These are phyloP conservation scores for Candida boleticola DNA, from an alignment of 805 yeast species.

Conservation along the genomic window DNA sequence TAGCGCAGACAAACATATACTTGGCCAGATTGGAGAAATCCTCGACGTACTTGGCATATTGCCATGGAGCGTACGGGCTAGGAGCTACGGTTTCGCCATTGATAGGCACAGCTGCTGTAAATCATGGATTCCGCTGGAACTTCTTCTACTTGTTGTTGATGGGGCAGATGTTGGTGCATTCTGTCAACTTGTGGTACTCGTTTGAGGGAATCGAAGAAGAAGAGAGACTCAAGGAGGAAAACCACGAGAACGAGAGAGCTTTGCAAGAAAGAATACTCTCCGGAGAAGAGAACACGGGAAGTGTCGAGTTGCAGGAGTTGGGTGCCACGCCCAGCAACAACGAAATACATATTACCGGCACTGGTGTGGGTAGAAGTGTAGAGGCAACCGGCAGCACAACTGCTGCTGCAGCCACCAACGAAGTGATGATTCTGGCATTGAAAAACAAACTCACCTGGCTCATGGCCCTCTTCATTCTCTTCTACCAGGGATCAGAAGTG, in stretches of 20 bases:
- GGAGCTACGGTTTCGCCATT: constrained; percentile 74
- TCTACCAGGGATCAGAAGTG: constrained; percentile 70
- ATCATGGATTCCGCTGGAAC: constrained; percentile 50
- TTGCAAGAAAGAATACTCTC: not conserved
- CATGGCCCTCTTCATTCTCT: constrained; percentile 52
- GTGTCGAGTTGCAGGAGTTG: constrained; percentile 2
- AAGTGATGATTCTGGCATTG: constrained; percentile 35
- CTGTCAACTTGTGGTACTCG: constrained; percentile 27
- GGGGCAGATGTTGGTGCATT: constrained; percentile 32
- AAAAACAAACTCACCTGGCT: constrained; percentile 43
- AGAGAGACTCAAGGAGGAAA: constrained; percentile 8
- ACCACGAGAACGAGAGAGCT: not conserved
- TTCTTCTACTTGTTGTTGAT: constrained; percentile 47
- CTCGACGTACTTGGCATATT: constrained; percentile 56
- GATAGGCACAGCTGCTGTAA: constrained; percentile 55
- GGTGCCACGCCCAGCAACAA: not conserved
- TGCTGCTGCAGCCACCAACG: not conserved
- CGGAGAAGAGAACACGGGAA: not conserved
- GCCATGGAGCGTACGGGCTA: constrained; percentile 70
- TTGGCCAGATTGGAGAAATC: constrained; percentile 49
- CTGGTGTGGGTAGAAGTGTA: not conserved
- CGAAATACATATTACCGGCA: not conserved
- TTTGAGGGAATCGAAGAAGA: constrained; percentile 37
- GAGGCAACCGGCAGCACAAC: not conserved
- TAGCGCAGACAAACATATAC: constrained; percentile 53